Evolutionary conservation across 192 early-diverging fungal species (phyloP).

Genomic region (Rhizophagus sp.): DNA sequence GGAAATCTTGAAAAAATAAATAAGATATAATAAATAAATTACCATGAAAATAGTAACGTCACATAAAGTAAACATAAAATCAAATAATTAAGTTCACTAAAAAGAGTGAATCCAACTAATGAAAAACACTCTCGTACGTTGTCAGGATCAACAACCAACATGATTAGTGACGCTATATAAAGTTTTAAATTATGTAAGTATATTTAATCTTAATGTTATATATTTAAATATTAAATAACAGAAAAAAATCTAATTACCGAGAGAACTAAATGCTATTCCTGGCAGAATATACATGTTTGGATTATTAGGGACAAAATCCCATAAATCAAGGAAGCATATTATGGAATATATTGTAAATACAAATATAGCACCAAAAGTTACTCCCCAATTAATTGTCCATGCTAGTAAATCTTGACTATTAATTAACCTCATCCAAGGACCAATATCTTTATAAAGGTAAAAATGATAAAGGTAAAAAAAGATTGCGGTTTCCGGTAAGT

Average conservation of each 20-base stretch:
- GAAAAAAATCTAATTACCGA: background rate
- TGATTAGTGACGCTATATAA: background rate
- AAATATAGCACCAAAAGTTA: background rate
- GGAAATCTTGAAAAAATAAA: background rate
- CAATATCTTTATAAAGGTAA: background rate
- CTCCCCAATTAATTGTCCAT: background rate
- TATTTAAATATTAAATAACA: background rate
- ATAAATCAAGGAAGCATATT: background rate
- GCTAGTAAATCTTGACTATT: background rate
- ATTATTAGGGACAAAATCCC: background rate
- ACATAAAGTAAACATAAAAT: background rate
- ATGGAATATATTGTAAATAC: background rate
- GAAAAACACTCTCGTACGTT: background rate
- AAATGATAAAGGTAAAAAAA: too few species aligned
- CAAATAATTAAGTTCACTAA: background rate
- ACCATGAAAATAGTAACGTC: background rate
- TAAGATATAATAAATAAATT: background rate
- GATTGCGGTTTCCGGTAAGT: too few species aligned
- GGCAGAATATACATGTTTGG: background rate
- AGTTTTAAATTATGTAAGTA: background rate
- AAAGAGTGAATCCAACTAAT: background rate
- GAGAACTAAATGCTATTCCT: background rate
- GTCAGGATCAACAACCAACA: background rate
- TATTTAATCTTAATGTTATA: background rate
- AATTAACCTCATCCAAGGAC: background rate